Percentiles rank a stretch among this genome's conserved stretches.
phyloP scores from a whole-genome alignment of 2,329 filamentous ascomycete species.

The Ophiostoma sp. region DNA sequence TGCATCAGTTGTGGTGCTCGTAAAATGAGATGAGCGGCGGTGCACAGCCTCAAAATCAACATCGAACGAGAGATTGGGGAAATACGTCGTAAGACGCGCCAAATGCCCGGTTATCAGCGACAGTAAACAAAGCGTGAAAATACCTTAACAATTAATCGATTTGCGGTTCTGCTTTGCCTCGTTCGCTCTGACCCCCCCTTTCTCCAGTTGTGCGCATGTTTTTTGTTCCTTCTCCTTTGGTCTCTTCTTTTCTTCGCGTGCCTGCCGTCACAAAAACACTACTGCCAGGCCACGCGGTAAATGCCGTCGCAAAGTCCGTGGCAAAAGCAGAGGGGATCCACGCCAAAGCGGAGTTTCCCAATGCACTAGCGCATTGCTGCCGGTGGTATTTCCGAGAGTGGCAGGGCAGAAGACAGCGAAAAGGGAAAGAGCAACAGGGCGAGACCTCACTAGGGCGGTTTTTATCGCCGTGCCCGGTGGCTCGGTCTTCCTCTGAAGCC shows the following conservation, averaged over 20 bases:
- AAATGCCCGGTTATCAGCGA: not conserved
- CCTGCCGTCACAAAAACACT: not conserved
- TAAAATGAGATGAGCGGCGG: not conserved
- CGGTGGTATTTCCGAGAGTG: not conserved
- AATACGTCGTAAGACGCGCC: not conserved
- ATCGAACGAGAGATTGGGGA: not conserved
- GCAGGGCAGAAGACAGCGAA: not conserved
- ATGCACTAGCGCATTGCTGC: not conserved
- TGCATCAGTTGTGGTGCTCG: not conserved
- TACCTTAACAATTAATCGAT: too few species aligned
- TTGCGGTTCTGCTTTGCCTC: not conserved
- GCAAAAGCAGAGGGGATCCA: not conserved
- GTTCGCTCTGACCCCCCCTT: not conserved
- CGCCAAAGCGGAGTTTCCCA: conserved; percentile 4
- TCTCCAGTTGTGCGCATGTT: not conserved
- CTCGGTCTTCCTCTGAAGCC: not conserved
- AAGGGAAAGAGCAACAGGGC: not conserved
- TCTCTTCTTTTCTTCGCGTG: not conserved
- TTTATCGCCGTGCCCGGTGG: conserved; percentile 18
- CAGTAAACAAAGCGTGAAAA: not conserved
- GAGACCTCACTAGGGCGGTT: not conserved
- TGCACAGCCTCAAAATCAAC: not conserved
- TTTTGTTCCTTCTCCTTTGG: not conserved
- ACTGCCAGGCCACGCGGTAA: conserved; percentile 9
- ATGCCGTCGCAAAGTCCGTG: conserved; percentile 17